A percentile compares a stretch with the other conserved stretches of the same genome.
Conservation (phyloP, 2,329 filamentous ascomycete species). For the Myriosclerotinia curreyana region DNA sequence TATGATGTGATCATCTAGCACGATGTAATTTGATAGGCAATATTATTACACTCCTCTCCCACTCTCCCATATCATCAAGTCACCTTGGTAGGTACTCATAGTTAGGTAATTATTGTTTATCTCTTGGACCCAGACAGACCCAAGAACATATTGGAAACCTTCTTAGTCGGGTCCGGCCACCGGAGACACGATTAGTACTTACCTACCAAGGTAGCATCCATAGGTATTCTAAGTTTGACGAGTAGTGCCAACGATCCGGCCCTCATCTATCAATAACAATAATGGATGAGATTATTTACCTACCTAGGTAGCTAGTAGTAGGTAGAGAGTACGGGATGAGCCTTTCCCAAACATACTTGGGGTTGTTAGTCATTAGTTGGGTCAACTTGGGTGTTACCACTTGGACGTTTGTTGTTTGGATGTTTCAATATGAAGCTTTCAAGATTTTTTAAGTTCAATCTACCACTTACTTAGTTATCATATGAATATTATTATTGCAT, state of each 20-base stretch:
- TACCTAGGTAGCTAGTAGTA: too few relatives aligned
- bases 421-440: constrained; percentile 9
- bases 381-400: not conserved
- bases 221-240: not conserved
- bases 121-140: not conserved
- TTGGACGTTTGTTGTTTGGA: not conserved
- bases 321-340: not conserved
- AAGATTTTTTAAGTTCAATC: not conserved
- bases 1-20: constrained; percentile 4
- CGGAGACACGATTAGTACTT: not conserved
- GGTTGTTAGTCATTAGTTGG: not conserved
- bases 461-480: too few relatives aligned
- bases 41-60: not conserved
- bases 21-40: not conserved
- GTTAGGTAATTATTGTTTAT: not conserved
- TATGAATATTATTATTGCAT: too few relatives aligned
- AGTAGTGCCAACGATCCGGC: not conserved
- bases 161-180: constrained; percentile 9
- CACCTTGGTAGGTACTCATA: not conserved
- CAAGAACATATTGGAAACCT: not conserved
- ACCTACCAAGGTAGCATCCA: not conserved
- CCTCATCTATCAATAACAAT: not conserved
- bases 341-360: not conserved
- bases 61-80: not conserved
- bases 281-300: not conserved